Percentiles rank a stretch among this genome's conserved stretches.
Conservation (phyloP, 345 rosid species). For the Pugionium cornutum region DNA sequence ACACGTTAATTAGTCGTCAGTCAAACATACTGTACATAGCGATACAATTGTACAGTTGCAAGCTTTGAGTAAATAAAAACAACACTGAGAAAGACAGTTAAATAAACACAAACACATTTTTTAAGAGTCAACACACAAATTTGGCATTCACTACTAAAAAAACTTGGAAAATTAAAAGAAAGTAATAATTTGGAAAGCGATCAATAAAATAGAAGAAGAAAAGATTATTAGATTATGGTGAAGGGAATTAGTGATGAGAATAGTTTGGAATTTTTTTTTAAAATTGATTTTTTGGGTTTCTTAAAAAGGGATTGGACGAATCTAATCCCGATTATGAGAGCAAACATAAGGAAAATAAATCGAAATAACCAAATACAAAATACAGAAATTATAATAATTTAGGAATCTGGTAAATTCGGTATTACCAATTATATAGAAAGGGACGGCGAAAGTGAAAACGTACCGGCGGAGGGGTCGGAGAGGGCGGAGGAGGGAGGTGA, state of each 20-base stretch:
- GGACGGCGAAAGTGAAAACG: constrained; percentile 11
- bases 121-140: neutral
- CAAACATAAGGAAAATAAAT: neutral
- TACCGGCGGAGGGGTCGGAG: constrained; percentile 61
- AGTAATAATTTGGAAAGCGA: neutral
- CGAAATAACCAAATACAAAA: neutral
- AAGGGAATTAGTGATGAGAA: neutral
- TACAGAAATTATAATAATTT: neutral
- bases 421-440: neutral
- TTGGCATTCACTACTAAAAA: neutral
- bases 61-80: constrained; percentile 9
- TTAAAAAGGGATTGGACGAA: constrained; percentile 7
- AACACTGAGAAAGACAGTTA: constrained; percentile 18
- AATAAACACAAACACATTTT: neutral
- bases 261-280: neutral
- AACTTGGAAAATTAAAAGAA: neutral
- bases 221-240: neutral
- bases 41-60: constrained; percentile 19
- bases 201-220: neutral
- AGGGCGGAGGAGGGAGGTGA: constrained; percentile 52
- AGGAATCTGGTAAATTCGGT: neutral
- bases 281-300: neutral
- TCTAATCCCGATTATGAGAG: constrained; percentile 13
- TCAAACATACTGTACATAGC: constrained; percentile 34
- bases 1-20: constrained; percentile 19